Evolutionary conservation across 2,329 filamentous ascomycete species (phyloP).

Genomic region (Cercospora brassicicola): DNA sequence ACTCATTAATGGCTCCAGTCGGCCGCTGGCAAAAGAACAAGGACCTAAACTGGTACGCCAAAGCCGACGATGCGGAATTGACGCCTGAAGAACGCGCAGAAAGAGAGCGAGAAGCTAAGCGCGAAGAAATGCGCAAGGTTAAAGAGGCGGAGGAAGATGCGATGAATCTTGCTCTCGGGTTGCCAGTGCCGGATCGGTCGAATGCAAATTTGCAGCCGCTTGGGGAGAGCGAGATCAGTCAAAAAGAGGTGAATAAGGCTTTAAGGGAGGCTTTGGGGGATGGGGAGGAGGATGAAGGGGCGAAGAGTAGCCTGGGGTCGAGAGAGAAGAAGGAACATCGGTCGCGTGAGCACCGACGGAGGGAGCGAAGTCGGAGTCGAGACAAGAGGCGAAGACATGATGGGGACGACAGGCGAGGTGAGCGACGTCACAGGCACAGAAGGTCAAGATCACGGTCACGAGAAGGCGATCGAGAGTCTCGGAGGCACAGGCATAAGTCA

Average conservation of each 20-base stretch:
- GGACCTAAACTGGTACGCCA: constrained; percentile 66
- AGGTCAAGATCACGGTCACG: constrained; percentile 35
- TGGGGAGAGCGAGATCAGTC: constrained; percentile 49
- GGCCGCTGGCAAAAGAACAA: constrained; percentile 86
- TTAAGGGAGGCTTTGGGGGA: constrained; percentile 50
- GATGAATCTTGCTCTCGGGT: constrained; percentile 75
- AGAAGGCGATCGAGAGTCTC: constrained; percentile 28
- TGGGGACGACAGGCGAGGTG: constrained; percentile 23
- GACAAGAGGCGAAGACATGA: constrained; percentile 27
- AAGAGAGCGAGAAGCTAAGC: constrained; percentile 69
- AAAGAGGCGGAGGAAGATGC: constrained; percentile 95
- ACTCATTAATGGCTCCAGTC: constrained; percentile 85
- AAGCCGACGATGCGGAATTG: constrained; percentile 53
- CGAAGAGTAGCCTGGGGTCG: constrained; percentile 19
- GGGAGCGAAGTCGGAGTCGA: constrained; percentile 31
- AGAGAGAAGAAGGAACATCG: constrained; percentile 23
- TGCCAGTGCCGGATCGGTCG: constrained; percentile 66
- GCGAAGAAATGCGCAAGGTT: constrained; percentile 71
- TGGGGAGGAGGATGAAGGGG: constrained; percentile 41
- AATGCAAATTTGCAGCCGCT: constrained; percentile 67
- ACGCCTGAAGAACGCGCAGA: constrained; percentile 54
- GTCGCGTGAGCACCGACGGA: constrained; percentile 27
- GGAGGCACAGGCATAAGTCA: constrained; percentile 31
- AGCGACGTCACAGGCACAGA: constrained; percentile 26
- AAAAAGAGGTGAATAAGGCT: constrained; percentile 59